Evolutionary conservation across 441 rosid genomes (phyloP).

Genomic region (Daphne laureola): DNA sequence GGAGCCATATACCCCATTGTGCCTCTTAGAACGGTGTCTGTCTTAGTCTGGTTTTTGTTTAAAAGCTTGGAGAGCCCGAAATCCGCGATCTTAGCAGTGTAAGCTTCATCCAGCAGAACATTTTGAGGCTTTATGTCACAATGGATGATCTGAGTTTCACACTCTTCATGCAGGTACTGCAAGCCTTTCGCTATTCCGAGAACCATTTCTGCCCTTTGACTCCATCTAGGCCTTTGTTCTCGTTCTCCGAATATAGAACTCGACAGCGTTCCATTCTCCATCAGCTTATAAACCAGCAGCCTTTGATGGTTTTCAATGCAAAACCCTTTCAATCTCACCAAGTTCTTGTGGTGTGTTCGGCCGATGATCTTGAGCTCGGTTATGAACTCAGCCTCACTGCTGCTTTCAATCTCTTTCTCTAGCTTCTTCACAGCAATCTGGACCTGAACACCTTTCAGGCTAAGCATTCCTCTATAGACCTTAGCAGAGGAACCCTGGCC

Average conservation of each 20-base stretch:
- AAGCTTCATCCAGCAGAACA: background rate
- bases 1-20: conserved; percentile 28
- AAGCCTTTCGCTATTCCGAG: conserved; percentile 20
- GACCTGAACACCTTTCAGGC: background rate
- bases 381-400: conserved; percentile 19
- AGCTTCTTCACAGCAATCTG: conserved; percentile 22
- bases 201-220: conserved; percentile 17
- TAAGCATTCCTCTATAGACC: conserved; percentile 7
- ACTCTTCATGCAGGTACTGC: conserved; percentile 27
- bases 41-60: conserved; percentile 18
- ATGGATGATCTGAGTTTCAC: conserved; percentile 22
- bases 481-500: conserved; percentile 3
- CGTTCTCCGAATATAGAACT: conserved; percentile 14
- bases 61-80: conserved; percentile 26
- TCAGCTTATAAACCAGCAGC: conserved; percentile 32
- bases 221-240: conserved; percentile 17
- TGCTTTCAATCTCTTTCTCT: conserved; percentile 11
- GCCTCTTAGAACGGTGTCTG: conserved; percentile 10
- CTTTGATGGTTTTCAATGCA: conserved; percentile 20
- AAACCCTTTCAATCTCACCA: conserved; percentile 26
- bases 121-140: conserved; percentile 24
- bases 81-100: conserved; percentile 20
- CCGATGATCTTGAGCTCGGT: conserved; percentile 16
- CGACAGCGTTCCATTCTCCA: conserved; percentile 23
- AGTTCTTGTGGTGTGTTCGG: conserved; percentile 20